Percentiles rank a stretch among this genome's conserved stretches.
phyloP scores from a whole-genome alignment of 2,329 filamentous ascomycete species.

The Xylogone sp. region DNA sequence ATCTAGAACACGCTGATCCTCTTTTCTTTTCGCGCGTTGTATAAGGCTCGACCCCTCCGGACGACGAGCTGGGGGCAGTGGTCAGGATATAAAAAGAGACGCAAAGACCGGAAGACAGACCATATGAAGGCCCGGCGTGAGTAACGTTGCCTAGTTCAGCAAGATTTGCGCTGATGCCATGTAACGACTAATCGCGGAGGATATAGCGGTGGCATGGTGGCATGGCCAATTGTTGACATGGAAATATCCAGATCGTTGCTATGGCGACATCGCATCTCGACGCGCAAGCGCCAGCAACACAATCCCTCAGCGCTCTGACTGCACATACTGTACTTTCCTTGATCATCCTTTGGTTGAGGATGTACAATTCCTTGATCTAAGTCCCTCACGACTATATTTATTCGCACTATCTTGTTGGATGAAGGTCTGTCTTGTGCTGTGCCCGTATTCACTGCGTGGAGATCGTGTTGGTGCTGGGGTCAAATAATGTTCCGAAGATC shows the following conservation, averaged over 20 bases:
- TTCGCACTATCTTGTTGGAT: too few relatives aligned
- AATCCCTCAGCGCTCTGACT: background rate
- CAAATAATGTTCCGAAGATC: too few relatives aligned
- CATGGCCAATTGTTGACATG: background rate
- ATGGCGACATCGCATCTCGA: background rate
- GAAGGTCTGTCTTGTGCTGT: too few relatives aligned
- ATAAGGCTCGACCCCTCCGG: background rate
- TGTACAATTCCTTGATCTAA: too few relatives aligned
- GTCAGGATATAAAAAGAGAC: conserved; percentile 5
- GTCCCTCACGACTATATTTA: too few relatives aligned
- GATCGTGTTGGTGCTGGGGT: too few relatives aligned
- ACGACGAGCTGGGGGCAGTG: background rate
- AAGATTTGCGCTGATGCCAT: background rate
- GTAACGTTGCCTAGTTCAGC: background rate
- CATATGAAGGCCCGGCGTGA: background rate
- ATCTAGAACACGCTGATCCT: too few relatives aligned
- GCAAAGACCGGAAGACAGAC: conserved; percentile 12
- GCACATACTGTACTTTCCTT: too few relatives aligned
- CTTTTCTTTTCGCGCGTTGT: background rate
- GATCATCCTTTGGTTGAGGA: too few relatives aligned
- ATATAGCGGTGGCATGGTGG: background rate
- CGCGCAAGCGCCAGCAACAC: background rate
- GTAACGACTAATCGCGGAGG: background rate
- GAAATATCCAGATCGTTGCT: background rate
- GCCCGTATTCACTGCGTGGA: too few relatives aligned